Base-by-base conservation (phyloP, 1,284 basidiomycete species). In the Anthracocystis walkeri region DNA sequence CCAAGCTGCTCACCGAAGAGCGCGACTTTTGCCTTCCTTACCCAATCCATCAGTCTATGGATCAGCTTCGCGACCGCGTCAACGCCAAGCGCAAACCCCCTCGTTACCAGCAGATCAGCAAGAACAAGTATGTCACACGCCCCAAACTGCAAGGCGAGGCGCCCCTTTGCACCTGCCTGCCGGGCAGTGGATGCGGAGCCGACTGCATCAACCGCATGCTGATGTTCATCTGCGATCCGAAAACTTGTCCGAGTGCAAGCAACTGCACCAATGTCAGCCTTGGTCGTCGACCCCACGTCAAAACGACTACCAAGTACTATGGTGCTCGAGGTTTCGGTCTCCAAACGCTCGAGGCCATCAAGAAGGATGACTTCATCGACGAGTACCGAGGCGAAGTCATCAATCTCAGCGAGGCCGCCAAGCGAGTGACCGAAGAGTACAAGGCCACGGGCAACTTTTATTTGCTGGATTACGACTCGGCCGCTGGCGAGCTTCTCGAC, bases 351-450 rank as follows among this genome's bases (percentile, higher is more conserved):
- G 66, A 79, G 49, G 55, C 71, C 4, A 68, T 84, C 65, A 53
- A 63, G 29, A 67, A 61, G 63, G 75, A 71, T 23, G 62, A 69
- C 8, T 81, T 82, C 33, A 71, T 83, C 51, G 81, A 78, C 58
- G 81, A 83, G 62, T 83, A 83, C 48, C 77, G 82, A 25, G 82
- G 82, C 38, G 82, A 83, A 53, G 75, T 83, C 18, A 81, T 83
- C 67, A 56, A 81, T 33, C 55, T 79, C 8, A 42, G 53, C 23
- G 80, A 83, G 60, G 72, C 71, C 3, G 59, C 58, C n/a, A 75
- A 80, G 45, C 68, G 82, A 27, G 75, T 75, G 25, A 75, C 46
- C 14, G 75, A 78, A 29, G 54, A 68, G 49, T 84, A 84, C 65
- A 75, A 74, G 49, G 64, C 70, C 3, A 75, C 65, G 4, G 79